phyloP scores from a whole-genome alignment of 2,329 filamentous ascomycete genomes.

The Monosporascus sp. region DNA sequence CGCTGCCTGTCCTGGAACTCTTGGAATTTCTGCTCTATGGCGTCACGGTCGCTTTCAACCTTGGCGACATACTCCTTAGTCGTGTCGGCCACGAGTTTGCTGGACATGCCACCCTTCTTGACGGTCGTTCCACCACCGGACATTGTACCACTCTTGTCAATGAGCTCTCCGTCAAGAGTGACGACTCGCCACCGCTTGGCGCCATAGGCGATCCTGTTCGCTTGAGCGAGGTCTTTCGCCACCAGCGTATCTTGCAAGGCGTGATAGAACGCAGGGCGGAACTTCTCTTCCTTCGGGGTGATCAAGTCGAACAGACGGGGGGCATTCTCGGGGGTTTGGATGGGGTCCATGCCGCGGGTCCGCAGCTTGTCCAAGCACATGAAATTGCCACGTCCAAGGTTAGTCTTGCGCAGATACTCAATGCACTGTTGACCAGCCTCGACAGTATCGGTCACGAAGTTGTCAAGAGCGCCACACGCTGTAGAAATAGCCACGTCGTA shows the following conservation, averaged over 20 bases:
- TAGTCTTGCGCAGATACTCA: conserved; percentile 94
- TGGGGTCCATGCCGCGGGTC: conserved; percentile 68
- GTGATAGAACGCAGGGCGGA: conserved; percentile 88
- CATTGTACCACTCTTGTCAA: conserved; percentile 98
- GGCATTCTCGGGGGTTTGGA: conserved; percentile 86
- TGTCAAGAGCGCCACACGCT: conserved; percentile 84
- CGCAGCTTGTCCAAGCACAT: conserved; percentile 89
- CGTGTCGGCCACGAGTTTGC: conserved; percentile 82
- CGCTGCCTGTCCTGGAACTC: conserved; percentile 81
- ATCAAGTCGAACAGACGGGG: conserved; percentile 91
- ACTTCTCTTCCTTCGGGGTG: conserved; percentile 79
- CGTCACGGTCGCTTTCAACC: conserved; percentile 81
- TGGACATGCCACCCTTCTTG: conserved; percentile 92
- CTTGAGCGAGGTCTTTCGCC: conserved; percentile 87
- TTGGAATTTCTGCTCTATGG: conserved; percentile 75
- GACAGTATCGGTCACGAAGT: conserved; percentile 94
- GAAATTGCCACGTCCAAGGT: conserved; percentile 92
- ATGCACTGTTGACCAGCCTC: conserved; percentile 97
- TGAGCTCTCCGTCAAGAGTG: conserved; percentile 88
- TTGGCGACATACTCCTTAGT: conserved; percentile 84
- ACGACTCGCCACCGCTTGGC: conserved; percentile 93
- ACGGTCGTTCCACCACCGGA: conserved; percentile 90
- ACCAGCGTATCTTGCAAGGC: conserved; percentile 94
- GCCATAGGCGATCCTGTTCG: conserved; percentile 94
- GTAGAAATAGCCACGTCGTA: conserved; percentile 99